Base-by-base conservation (phyloP, 352 stramenopile species). In the Phytophthora citrophthora region DNA sequence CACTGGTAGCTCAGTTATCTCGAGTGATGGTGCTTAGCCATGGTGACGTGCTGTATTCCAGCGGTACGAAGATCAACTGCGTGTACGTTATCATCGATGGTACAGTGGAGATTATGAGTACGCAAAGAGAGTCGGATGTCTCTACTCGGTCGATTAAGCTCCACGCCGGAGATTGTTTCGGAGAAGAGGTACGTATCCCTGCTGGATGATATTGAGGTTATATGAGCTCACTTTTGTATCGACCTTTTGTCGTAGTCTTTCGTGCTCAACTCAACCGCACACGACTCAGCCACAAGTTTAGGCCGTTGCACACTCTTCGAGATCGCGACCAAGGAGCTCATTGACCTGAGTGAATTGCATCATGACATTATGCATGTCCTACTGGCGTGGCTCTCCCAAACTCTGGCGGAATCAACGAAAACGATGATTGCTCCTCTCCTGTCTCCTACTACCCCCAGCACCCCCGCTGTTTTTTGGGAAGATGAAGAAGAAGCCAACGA, bases 281-380 rank as follows among this genome's bases (percentile, higher is more conserved):
- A 86, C 11, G 75, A 74, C 0, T 53, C 59, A n/a, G 81, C 74
- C 40, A 72, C 61, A 8, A 74, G 82, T 0, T 50, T 90, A 36
- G 80, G 82, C 5, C 75, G 81, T 50, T 77, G 72, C 16, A 89
- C 85, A 5, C 65, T 95, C 11, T 92, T 95, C 40, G 69, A 90
- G 49, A 91, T 95, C 52, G 69, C 81, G 13, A 88, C 83, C 0
- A 89, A 88, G 47, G 85, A 95, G 34, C 72, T 95, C 1, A 67
- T 92, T 12, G 87, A 94, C 46, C 61, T 94, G 46, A 91, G 85
- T 44, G 83, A 94, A 47, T 68, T 91, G 9, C 87, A 95, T 43
- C 70, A 86, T 18, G 86, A 95, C 39, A 84, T 95, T 27, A 91
- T 95, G 85, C 83, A 93, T 41, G 80, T 93, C 1, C 64, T 94